Evolutionary conservation across 2,329 filamentous ascomycete genomes (phyloP).

Genomic region (Kalmusia sp.): DNA sequence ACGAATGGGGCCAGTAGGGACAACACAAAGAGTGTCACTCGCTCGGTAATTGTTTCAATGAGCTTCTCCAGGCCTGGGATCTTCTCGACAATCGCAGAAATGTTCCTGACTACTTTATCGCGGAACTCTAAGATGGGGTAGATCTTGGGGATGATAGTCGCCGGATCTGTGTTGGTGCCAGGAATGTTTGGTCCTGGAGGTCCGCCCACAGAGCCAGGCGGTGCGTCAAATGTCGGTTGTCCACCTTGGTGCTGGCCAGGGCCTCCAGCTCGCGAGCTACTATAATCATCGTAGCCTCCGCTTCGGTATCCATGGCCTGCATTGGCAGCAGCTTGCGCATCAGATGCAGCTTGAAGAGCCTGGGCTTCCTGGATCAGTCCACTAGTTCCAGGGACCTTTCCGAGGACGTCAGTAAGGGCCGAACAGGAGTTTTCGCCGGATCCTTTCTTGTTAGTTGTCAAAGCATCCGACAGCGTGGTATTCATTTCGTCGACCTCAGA

Average conservation of each 20-base stretch:
- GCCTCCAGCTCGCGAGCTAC: conserved; percentile 41
- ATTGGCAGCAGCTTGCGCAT: conserved; percentile 55
- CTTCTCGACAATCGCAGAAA: conserved; percentile 86
- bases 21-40: conserved; percentile 88
- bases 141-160: conserved; percentile 66
- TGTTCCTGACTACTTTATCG: conserved; percentile 88
- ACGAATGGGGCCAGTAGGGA: conserved; percentile 91
- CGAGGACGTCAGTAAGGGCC: conserved; percentile 72
- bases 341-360: conserved; percentile 54
- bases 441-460: conserved; percentile 40
- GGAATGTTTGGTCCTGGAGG: conserved; percentile 64
- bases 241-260: conserved; percentile 49
- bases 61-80: conserved; percentile 87
- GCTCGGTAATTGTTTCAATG: conserved; percentile 94
- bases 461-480: conserved; percentile 51
- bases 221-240: conserved; percentile 46
- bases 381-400: conserved; percentile 71
- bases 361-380: conserved; percentile 56
- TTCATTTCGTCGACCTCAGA: conserved; percentile 57
- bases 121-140: conserved; percentile 95
- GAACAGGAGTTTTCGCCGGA: conserved; percentile 38
- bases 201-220: conserved; percentile 53
- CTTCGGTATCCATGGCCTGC: conserved; percentile 51
- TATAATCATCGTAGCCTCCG: conserved; percentile 50
- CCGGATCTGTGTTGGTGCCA: conserved; percentile 78